A percentile compares a stretch with the other conserved stretches of the same genome.
These are phyloP conservation scores for Pisolithus orientalis DNA, from an alignment of 768 basidiomycete genomes.

Conservation along the genomic window DNA sequence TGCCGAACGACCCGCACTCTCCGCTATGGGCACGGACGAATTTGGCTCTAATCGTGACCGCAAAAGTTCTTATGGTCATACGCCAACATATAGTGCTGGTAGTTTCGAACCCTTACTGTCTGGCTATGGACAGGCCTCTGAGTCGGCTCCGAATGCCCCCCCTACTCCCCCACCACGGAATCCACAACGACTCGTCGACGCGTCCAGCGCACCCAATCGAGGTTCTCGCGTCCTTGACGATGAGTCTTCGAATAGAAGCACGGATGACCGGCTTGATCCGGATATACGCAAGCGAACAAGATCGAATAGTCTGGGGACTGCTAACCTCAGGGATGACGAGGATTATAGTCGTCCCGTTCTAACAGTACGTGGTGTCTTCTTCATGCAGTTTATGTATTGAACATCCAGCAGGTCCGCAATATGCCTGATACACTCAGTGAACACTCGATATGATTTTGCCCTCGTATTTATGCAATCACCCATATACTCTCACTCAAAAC, in stretches of 20 bases:
- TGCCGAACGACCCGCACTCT: constrained; percentile 7
- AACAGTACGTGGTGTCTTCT: constrained; percentile 33
- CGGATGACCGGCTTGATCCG: constrained; percentile 18
- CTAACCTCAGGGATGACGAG: constrained; percentile 40
- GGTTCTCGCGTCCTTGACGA: neutral
- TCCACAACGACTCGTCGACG: constrained; percentile 11
- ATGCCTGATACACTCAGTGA: constrained; percentile 40
- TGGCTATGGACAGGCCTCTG: constrained; percentile 30
- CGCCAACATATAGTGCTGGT: constrained; percentile 44
- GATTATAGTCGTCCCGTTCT: constrained; percentile 54
- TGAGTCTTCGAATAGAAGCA: constrained; percentile 18
- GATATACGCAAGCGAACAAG: constrained; percentile 15
- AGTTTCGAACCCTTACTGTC: constrained; percentile 60
- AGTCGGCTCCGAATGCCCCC: constrained; percentile 11
- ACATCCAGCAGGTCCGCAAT: constrained; percentile 46
- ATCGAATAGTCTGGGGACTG: constrained; percentile 16
- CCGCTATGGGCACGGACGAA: constrained; percentile 14
- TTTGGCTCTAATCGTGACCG: constrained; percentile 24
- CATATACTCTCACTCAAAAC: constrained; percentile 5
- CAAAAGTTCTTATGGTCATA: constrained; percentile 33
- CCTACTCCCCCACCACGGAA: constrained; percentile 26
- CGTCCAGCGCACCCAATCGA: neutral
- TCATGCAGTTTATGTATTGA: neutral
- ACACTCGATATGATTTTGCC: constrained; percentile 16
- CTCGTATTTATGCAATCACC: constrained; percentile 5